Evolutionary conservation across 305 asterid species (phyloP), one percentile per base, ranked within the genome.

Genomic region (Rubia peregrina): DNA sequence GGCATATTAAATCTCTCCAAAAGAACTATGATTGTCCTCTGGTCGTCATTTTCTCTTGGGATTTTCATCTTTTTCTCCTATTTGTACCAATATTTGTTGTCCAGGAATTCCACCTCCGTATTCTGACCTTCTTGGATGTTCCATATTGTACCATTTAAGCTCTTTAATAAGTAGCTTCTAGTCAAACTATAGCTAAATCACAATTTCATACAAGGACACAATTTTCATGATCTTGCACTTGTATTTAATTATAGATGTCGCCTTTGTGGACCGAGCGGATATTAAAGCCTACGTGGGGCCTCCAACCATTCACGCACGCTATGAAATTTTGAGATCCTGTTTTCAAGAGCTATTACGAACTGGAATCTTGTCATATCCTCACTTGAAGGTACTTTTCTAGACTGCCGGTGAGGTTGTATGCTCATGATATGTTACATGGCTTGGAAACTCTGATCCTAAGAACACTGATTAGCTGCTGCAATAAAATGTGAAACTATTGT

Each of bases 261-360:
- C 98, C 64, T 93, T 93, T 74, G 96, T 93, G 46, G 98, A 93
- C 84, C 90, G 98, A 76, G 98, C 97, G 81, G 98, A 93, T 80
- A 90, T 93, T 71, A 93, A 90, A 85, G 98, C 97, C 8, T 93
- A 90, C 30, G 92, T 93, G 65, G 98, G 98, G 26, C 98, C 98
- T 71, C 98, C 98, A 78, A 88, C 98, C 38, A 91, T 90, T 61
- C 89, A 89, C 80, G 97, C 98, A 69, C 90, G 98, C 64, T 89
- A 89, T 75, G 98, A 93, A 83, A 93, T 93, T 74, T 81, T 93
- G 57, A 82, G 94, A 79, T 93, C 98, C 65, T 86, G 97, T 81
- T 69, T 90, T 81, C 87, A 76, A 65, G 98, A 93, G 83, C 96
- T 93, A 71, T 51, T 90, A 71, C 84, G 96, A 73, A 75, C 94